These are phyloP conservation scores for Eudorina sp. DNA, from an alignment of 139 green algal genomes.

Conservation along the genomic window DNA sequence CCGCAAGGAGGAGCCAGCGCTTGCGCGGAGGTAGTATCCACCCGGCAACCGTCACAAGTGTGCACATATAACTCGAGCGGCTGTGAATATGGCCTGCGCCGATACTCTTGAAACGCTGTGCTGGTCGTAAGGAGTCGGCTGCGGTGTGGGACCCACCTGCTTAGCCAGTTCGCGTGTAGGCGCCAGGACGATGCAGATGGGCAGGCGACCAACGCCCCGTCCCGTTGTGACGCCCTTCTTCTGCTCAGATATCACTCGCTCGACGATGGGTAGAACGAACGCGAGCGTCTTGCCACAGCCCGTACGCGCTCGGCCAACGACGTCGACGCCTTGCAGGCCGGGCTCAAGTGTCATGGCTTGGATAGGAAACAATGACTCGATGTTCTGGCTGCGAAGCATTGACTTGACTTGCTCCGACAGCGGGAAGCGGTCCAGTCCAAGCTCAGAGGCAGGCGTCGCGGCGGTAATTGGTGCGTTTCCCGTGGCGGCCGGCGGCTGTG, in stretches of 20 bases:
- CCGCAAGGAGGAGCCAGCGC: too few relatives aligned
- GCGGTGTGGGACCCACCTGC: conserved; percentile 75
- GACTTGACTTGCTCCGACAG: conserved; percentile 80
- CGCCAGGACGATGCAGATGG: conserved; percentile 91
- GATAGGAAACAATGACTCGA: conserved; percentile 95
- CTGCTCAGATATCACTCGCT: conserved; percentile 74
- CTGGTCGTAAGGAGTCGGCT: too few relatives aligned
- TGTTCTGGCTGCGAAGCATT: conserved; percentile 80
- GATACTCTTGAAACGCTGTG: too few relatives aligned
- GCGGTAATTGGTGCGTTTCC: conserved; percentile 2
- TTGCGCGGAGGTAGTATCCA: too few relatives aligned
- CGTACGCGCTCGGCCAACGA: conserved; percentile 94
- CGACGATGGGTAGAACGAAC: conserved; percentile 97
- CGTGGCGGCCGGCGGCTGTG: conserved; percentile 9
- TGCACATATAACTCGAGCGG: too few relatives aligned
- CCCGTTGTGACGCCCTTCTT: conserved; percentile 8
- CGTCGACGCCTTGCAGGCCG: conserved; percentile 79
- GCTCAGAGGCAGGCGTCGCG: conserved; percentile 32
- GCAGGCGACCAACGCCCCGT: conserved; percentile 64
- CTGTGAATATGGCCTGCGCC: too few relatives aligned
- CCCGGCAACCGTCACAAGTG: too few relatives aligned
- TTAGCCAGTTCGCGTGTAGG: conserved; percentile 99
- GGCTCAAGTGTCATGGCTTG: conserved; percentile 89
- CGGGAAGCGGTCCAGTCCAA: conserved; percentile 87
- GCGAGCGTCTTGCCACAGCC: conserved; percentile 98